These are phyloP conservation scores for Solidago caesia DNA, from an alignment of 129 eudicot species.

Conservation along the genomic window DNA sequence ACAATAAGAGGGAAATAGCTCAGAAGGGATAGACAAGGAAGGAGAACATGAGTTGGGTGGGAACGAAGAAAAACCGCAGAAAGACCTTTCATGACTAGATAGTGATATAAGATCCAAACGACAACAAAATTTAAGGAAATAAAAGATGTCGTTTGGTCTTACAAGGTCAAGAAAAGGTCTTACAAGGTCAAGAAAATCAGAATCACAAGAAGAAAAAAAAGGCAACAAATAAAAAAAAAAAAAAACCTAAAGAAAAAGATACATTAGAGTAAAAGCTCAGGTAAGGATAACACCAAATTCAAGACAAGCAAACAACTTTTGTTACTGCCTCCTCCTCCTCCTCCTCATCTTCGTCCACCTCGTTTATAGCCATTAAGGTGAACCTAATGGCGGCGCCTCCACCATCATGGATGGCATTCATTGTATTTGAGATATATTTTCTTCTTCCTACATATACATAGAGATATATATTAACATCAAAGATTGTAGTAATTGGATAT, in stretches of 20 bases:
- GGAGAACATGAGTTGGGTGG: slow-evolving; percentile 67
- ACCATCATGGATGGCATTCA: background rate
- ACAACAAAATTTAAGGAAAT: slow-evolving; percentile 3
- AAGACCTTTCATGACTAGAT: slow-evolving; percentile 10
- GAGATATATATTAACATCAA: background rate
- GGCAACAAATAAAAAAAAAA: slow-evolving; percentile 55
- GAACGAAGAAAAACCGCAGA: slow-evolving; percentile 28
- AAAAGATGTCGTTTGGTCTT: slow-evolving; percentile 49
- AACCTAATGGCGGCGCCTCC: background rate
- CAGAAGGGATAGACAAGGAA: slow-evolving; percentile 98
- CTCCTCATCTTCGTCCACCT: background rate
- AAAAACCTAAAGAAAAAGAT: slow-evolving; percentile 11
- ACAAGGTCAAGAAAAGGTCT: slow-evolving; percentile 99
- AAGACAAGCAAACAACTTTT: background rate
- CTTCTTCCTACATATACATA: slow-evolving; percentile 3
- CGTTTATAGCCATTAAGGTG: background rate
- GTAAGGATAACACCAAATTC: slow-evolving; percentile 73
- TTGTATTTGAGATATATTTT: background rate
- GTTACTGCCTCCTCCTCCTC: background rate
- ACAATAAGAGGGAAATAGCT: slow-evolving; percentile 45
- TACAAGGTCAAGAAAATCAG: slow-evolving; percentile 91
- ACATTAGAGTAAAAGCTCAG: slow-evolving; percentile 63
- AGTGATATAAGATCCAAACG: slow-evolving; percentile 27
- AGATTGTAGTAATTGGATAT: slow-evolving; percentile 6
- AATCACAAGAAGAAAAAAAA: slow-evolving; percentile 32